A percentile compares a stretch with the other conserved stretches of the same genome.
Evolutionary conservation across 2,329 filamentous ascomycete species (phyloP).

Genomic region (Fusarium bulbicola): DNA sequence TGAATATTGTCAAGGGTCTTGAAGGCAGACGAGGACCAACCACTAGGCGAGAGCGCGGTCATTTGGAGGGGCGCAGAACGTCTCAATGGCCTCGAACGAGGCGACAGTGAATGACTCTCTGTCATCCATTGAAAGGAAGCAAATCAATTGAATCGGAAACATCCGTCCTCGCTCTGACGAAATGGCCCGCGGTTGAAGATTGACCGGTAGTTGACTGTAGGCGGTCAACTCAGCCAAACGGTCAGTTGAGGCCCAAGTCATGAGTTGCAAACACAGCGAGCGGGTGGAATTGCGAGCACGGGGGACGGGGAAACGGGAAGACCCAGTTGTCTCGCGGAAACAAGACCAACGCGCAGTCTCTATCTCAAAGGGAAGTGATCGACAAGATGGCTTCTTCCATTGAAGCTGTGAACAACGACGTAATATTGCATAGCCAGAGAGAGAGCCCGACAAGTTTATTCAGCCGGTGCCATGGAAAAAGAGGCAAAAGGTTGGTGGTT

Average conservation of each 20-base stretch:
- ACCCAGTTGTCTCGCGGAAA: slow-evolving; percentile 27
- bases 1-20: slow-evolving; percentile 9
- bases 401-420: slow-evolving; percentile 29
- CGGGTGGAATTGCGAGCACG: slow-evolving; percentile 13
- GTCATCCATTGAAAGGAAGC: background rate
- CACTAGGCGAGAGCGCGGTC: background rate
- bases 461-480: slow-evolving; percentile 20
- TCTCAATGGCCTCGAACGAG: slow-evolving; percentile 2
- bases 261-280: slow-evolving; percentile 8
- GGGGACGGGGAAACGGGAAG: slow-evolving; percentile 28
- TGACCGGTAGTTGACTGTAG: slow-evolving; percentile 1
- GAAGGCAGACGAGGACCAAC: background rate
- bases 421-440: slow-evolving; percentile 32
- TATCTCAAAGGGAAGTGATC: slow-evolving; percentile 37
- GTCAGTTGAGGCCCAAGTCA: slow-evolving; percentile 22
- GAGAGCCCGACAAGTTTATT: slow-evolving; percentile 10
- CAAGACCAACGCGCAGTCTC: slow-evolving; percentile 12
- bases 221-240: slow-evolving; percentile 33
- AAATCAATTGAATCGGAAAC: slow-evolving; percentile 3
- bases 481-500: background rate
- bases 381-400: slow-evolving; percentile 8
- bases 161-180: slow-evolving; percentile 23
- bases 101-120: slow-evolving; percentile 14
- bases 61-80: slow-evolving; percentile 1
- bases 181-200: slow-evolving; percentile 4